Evolutionary conservation across 768 basidiomycete genomes (phyloP), one percentile per base, ranked within the genome.

Genomic region (Russula dissimulans): DNA sequence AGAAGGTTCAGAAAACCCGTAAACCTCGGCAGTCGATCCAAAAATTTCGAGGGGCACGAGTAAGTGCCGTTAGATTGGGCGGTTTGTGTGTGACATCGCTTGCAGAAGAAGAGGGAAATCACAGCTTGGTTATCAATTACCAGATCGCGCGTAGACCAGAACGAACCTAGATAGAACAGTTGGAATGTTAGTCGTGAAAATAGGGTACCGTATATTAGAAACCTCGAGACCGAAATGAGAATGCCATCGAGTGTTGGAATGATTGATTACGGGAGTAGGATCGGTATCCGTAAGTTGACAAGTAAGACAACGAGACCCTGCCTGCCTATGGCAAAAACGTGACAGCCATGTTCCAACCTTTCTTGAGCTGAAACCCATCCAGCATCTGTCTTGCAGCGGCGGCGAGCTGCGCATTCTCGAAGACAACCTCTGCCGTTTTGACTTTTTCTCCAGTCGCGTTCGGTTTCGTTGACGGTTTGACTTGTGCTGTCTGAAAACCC

Each of bases 301-400:
- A 55, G 34, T 57, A 39, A 14, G 18, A 55, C 49, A 54, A 61
- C 54, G 44, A 50, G 17, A 50, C 54, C 22, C 57, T 54, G 45
- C 56, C 57, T 62, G 57, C 34, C 54, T 52, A 65, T 71, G 68
- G 76, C 67, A 87, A 84, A 73, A 82, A 93, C 46, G 77, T 78
- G 58, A 94, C 90, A 53, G 78, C 78, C 88, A 94, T 91, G 65
- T 81, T 74, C 87, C 88, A 91, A 44, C 83, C 89, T 67, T 87
- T 87, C 75, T 94, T 93, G 67, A 97, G 76, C 43, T 86, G 79
- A 72, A 92, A 97, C 53, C 89, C 87, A 71, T 95, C 84, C 63
- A 94, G 73, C 14, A 87, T 90, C 54, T 87, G 84, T 75, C 86
- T 89, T 42, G 94, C 94, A 5, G 80, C 81, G 15, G 82, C 74